Base-by-base conservation (phyloP, 2,329 filamentous ascomycete species). In the Fusarium sacchari region DNA sequence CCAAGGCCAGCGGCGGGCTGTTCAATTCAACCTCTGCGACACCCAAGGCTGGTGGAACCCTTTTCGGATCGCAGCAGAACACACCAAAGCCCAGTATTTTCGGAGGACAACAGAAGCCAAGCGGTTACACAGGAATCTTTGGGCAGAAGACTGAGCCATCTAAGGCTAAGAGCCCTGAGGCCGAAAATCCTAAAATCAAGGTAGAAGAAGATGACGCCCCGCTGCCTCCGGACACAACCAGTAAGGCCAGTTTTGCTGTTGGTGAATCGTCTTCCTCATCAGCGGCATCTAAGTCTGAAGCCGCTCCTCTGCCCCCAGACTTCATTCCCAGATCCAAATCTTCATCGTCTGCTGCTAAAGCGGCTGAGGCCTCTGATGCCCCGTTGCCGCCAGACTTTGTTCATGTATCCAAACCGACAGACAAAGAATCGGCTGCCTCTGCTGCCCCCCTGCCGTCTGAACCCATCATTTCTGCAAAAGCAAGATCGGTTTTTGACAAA, bases 141-240 rank as follows among this genome's bases (percentile, higher is more conserved):
- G 69, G 77, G 5, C 68, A 75, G 37, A 71, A 76, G 58, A 58
- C 71, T 17, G 74, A 73, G 26, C 30, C 39, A 18, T 30, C 65
- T 10, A 75, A 76, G 47, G 43, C 72, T 4, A 61, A 67, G 46
- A 60, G 36, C 26, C n/a, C 62, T 14, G 65, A 61, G 37, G 71
- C 63, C 30, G 75, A 76, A n/a, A 74, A 80, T 9, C 80, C 82
- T 7, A 82, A 83, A 67, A 78, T 81, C 53, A 86, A 85, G 71
- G 69, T 77, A 43, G 80, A 80, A 49, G 76, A 79, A 42, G 74
- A 79, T 63, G 82, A 82, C 67, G 80, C 77, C 28, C 88, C 88
- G 64, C 80, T 90, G 9, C 88, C 88, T 39, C 88, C 88, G 28
- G 88, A 90, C 69, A 81, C 86, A 64, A 89, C 84, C 60, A 90